phyloP scores from a whole-genome alignment of 2,329 filamentous ascomycete genomes.

The Penicillium frequentans region DNA sequence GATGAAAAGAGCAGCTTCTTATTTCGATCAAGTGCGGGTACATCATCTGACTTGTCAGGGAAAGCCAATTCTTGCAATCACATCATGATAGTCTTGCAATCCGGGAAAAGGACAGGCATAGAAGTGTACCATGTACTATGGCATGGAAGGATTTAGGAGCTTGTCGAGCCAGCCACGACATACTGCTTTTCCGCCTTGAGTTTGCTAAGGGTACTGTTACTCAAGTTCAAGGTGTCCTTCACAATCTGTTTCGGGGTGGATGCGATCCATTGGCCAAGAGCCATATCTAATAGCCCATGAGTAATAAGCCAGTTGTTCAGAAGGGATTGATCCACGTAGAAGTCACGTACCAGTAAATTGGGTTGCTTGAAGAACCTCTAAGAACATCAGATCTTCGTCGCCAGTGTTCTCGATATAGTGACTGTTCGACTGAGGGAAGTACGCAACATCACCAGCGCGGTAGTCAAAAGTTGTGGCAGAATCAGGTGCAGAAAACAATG shows the following conservation, averaged over 20 bases:
- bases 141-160: too few species aligned
- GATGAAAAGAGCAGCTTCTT: too few species aligned
- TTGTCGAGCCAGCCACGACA: conserved; percentile 37
- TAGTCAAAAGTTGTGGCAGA: conserved; percentile 76
- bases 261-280: conserved; percentile 50
- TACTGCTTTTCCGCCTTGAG: conserved; percentile 50
- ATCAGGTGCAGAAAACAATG: conserved; percentile 69
- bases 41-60: too few species aligned
- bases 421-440: conserved; percentile 74
- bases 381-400: conserved; percentile 71
- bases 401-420: conserved; percentile 79
- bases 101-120: too few species aligned
- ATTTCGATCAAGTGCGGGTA: too few species aligned
- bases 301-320: background rate
- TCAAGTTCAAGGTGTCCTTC: conserved; percentile 54
- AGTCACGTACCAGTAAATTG: conserved; percentile 53
- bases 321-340: background rate
- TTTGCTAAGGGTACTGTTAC: conserved; percentile 38
- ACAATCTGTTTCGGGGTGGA: conserved; percentile 59
- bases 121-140: background rate
- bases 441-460: conserved; percentile 70
- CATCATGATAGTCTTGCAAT: too few species aligned
- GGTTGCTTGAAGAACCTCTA: conserved; percentile 73
- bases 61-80: too few species aligned
- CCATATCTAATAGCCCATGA: conserved; percentile 36